Evolutionary conservation across 169 alveolate genomes (phyloP).

Genomic region (Fabrea salina): DNA sequence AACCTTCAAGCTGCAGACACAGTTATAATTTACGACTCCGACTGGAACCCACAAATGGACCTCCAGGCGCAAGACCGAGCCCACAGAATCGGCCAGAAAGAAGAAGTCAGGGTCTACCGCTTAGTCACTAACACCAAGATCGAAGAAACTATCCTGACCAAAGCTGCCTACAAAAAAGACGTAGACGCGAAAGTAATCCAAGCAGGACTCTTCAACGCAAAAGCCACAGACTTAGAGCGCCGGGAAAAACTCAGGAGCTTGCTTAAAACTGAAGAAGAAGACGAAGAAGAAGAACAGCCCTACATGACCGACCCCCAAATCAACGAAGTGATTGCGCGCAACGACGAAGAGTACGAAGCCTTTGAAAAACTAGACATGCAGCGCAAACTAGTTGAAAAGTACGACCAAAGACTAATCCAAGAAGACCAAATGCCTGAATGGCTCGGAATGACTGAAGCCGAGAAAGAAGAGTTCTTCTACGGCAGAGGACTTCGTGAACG

Average conservation of each 20-base stretch:
- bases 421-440: constrained; percentile 81
- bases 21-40: constrained; percentile 94
- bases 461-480: not conserved
- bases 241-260: constrained; percentile 79
- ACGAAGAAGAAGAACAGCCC: constrained; percentile 75
- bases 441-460: constrained; percentile 42
- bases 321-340: constrained; percentile 81
- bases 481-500: not conserved
- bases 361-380: constrained; percentile 82
- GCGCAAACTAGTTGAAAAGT: constrained; percentile 69
- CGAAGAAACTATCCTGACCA: constrained; percentile 88
- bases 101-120: constrained; percentile 90
- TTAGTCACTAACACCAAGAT: constrained; percentile 84
- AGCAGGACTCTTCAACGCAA: constrained; percentile 90
- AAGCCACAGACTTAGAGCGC: constrained; percentile 81
- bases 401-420: constrained; percentile 58
- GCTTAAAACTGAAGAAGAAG: constrained; percentile 73
- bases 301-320: constrained; percentile 78
- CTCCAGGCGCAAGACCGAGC: constrained; percentile 94
- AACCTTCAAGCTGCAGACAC: constrained; percentile 97
- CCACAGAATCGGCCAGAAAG: constrained; percentile 93
- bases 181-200: constrained; percentile 90
- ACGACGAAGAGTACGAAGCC: constrained; percentile 76
- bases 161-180: constrained; percentile 88
- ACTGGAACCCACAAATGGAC: constrained; percentile 96